Base-by-base conservation (phyloP, 371 early-diverging fungal genomes). In the Nematocida major region DNA sequence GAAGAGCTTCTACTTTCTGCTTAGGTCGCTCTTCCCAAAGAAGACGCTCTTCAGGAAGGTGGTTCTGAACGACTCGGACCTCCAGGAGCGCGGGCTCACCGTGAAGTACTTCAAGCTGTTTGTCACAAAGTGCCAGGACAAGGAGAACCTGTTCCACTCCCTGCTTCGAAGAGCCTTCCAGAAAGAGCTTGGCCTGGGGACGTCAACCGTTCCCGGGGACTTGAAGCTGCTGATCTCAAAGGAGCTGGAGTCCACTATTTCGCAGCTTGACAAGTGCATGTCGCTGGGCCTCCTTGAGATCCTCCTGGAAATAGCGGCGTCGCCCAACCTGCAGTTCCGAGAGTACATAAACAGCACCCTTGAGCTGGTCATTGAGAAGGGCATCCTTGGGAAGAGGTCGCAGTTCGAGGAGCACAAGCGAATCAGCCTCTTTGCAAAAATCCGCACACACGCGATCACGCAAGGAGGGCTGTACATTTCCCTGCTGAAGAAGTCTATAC, bases 361-460 rank as follows among this genome's bases (percentile, higher is more conserved):
- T 9, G 51, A 39, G 20, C 28, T 63, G 26, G 47, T 73, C 18
- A 30, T 73, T 22, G 76, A 73, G 38, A 63, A 42, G 39, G 76
- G 51, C 5, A 48, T 63, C n/a, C 76, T 73, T 15, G 40, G 22
- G 15, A 59, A 73, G 65, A 42, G 62, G n/a, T 73, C 76, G 36
- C 76, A 73, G 49, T 73, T 73, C 39, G 76, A 73, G 39, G 76
- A 73, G 40, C 76, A 59, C 30, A 73, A 73, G 34, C 34, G 63
- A 36, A 50, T 43, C 20, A 63, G 63, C 36, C 15, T 73, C 4
- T 73, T 63, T 50, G 76, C 76, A 9, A 42, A 54, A 22, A 65
- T 73, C 38, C 11, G 76, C 3, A 73, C 63, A 4, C 59, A 59
- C 5, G 76, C 76, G 9, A 54, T 73, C n/a, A n/a, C 18, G 24